Evolutionary conservation across 208 protist species (phyloP), one percentile per base, ranked within the genome.

Genomic region (Trichomonas tenax): DNA sequence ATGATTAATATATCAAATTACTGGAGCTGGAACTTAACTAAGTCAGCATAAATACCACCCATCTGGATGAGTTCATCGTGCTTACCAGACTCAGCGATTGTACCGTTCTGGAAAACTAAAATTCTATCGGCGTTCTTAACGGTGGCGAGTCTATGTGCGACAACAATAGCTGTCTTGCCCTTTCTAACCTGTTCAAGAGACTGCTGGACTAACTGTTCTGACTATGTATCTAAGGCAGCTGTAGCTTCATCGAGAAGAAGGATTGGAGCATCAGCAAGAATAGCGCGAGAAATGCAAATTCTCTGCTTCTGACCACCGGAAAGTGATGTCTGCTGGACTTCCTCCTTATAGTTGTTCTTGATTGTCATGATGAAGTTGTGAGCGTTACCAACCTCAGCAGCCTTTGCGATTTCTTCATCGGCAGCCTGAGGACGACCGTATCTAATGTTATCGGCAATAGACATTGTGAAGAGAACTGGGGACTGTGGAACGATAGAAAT

Each of bases 331-430:
- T 93, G 86, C 17, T 58, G 40, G 38, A 97, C 93, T 44, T 72
- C n/a, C 23, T 51, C 93, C 0, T 89, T 48, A 89, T 96, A 97
- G 38, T 96, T 95, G 40, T 97, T 84, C 10, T 38, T 45, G 0
- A 97, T 46, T 26, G 63, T 31, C 21, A 72, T 86, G 36, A 98
- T 97, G 41, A 98, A 98, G 36, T 97, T 90, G 72, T 97, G 96
- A 41, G 97, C 97, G 63, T 98, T 97, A 21, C 97, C 97, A 41
- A 84, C 34, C 40, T 45, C 17, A 17, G 82, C 82, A n/a, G 40
- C 40, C 26, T 89, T 40, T 9, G 82, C 82, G 15, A 89, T 21
- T 46, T 89, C 38, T n/a, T 34, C 34, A 46, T 89, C 82, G 31
- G 14, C 46, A 23, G 82, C 82, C 15, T 45, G 3, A 48, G 34